These are phyloP conservation scores for Chloranthus sessilifolius DNA, from an alignment of 164 flowering plant genomes.

Conservation along the genomic window DNA sequence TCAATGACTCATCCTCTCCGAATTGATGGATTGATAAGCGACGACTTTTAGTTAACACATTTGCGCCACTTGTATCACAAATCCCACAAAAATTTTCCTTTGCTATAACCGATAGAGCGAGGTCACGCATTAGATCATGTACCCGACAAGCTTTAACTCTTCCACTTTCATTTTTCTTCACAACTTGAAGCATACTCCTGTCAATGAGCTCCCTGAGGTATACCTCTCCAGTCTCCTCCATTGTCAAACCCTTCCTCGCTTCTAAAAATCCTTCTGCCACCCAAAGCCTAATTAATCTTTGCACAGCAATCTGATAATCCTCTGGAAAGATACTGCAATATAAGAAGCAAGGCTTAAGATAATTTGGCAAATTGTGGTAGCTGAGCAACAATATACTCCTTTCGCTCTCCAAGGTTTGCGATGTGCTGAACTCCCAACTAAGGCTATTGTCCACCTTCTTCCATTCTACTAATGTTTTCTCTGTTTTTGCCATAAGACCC, in stretches of 20 bases:
- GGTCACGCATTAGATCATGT: conserved; percentile 5
- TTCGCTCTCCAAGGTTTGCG: background rate
- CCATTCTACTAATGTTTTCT: background rate
- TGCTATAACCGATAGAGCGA: background rate
- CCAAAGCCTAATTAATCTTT: background rate
- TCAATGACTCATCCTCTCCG: too few relatives aligned
- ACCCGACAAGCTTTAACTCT: conserved; percentile 2
- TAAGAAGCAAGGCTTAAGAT: background rate
- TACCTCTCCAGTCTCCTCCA: background rate
- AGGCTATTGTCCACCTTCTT: background rate
- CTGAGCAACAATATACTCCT: background rate
- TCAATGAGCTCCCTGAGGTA: background rate
- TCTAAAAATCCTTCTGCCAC: background rate
- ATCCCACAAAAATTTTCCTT: too few relatives aligned
- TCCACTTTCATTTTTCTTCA: conserved; percentile 24
- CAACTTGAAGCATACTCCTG: background rate
- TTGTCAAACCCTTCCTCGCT: background rate
- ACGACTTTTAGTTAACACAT: too few relatives aligned
- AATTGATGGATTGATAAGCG: too few relatives aligned
- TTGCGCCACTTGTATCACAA: too few relatives aligned
- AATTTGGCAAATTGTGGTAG: background rate
- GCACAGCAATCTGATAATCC: background rate
- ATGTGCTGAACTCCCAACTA: background rate
- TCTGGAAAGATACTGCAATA: conserved; percentile 1
- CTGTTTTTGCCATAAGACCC: background rate